phyloP scores from a whole-genome alignment of 1,284 basidiomycete species.

The Cryptococcus sp. region DNA sequence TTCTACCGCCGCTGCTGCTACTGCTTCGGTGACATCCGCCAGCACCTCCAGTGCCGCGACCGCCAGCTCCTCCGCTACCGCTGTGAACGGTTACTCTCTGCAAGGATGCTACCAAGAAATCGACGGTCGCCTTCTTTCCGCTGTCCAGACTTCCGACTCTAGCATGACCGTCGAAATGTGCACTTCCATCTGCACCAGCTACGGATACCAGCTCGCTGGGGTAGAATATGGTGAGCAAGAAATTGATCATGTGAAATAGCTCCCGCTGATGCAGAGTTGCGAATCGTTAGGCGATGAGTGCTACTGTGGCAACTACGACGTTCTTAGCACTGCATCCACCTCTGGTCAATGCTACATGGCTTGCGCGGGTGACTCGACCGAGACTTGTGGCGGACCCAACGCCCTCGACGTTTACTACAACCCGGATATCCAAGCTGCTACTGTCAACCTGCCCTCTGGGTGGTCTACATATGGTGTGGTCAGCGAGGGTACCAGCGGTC shows the following conservation, averaged over 20 bases:
- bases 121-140: conserved; percentile 17
- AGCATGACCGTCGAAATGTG: conserved; percentile 23
- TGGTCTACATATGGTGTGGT: conserved; percentile 33
- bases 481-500: conserved; percentile 23
- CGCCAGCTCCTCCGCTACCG: conserved; percentile 4
- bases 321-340: conserved; percentile 7
- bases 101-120: conserved; percentile 26
- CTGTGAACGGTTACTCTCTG: conserved; percentile 15
- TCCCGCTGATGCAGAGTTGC: conserved; percentile 8
- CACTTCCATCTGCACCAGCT: conserved; percentile 13
- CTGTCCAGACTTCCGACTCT: conserved; percentile 16
- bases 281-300: conserved; percentile 25
- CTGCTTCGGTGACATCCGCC: neutral
- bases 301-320: conserved; percentile 20
- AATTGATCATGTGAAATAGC: too few species aligned
- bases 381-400: conserved; percentile 34
- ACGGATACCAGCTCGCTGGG: conserved; percentile 22
- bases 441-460: conserved; percentile 24
- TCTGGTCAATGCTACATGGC: conserved; percentile 29
- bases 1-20: neutral
- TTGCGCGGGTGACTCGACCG: conserved; percentile 26
- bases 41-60: neutral
- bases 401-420: conserved; percentile 24
- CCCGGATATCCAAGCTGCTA: conserved; percentile 8
- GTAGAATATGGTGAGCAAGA: conserved; percentile 16